phyloP scores from a whole-genome alignment of 106 monocot genomes.

The Apostasia ramifera region DNA sequence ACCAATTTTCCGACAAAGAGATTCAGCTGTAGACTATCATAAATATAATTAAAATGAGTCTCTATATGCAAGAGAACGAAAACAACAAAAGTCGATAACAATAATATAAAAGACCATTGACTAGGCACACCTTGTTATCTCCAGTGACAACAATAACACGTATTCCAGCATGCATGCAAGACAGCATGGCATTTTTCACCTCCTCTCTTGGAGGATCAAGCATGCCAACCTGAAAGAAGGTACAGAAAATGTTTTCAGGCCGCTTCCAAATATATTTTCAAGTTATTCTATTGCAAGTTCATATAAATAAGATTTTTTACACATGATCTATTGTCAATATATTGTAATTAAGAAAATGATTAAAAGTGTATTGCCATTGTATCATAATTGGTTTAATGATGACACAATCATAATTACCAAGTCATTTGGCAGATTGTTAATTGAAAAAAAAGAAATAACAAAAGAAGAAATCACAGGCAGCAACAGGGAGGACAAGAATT shows the following conservation, averaged over 20 bases:
- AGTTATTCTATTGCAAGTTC: too few species aligned
- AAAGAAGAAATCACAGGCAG: too few species aligned
- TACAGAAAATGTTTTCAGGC: conserved; percentile 2
- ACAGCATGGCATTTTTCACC: conserved; percentile 86
- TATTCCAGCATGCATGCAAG: conserved; percentile 96
- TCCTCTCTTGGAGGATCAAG: conserved; percentile 97
- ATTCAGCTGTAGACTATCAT: conserved; percentile 90
- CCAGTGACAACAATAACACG: conserved; percentile 99
- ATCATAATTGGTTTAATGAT: too few species aligned
- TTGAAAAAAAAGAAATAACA: too few species aligned
- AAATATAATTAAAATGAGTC: conserved; percentile 8
- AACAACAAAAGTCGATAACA: not conserved
- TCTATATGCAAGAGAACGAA: not conserved
- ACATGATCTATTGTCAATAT: too few species aligned
- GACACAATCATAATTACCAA: too few species aligned
- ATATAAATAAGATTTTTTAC: too few species aligned
- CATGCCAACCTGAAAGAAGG: conserved; percentile 78
- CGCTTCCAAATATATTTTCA: too few species aligned
- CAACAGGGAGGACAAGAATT: too few species aligned
- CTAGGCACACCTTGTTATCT: conserved; percentile 77
- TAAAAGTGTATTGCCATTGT: too few species aligned
- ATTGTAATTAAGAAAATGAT: too few species aligned
- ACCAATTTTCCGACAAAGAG: conserved; percentile 89
- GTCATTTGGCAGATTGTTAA: too few species aligned
- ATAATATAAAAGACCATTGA: not conserved